Evolutionary conservation across 2,329 filamentous ascomycete species (phyloP).

Genomic region (Metarhizium robertsii): DNA sequence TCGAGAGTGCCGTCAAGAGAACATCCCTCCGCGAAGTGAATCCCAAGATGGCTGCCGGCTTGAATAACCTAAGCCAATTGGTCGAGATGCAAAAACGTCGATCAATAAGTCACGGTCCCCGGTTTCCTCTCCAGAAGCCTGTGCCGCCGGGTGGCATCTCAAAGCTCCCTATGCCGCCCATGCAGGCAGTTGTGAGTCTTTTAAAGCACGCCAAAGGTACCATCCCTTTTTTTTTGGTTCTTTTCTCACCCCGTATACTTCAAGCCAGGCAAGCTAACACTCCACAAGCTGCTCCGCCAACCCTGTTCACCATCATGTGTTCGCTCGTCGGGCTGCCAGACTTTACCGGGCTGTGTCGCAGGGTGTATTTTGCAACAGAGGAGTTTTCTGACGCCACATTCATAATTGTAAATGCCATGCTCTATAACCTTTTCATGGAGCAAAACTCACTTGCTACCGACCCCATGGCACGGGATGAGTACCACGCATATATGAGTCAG

Average conservation of each 20-base stretch:
- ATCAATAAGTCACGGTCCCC: conserved; percentile 30
- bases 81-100: conserved; percentile 39
- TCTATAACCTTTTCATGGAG: conserved; percentile 42
- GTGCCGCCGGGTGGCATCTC: conserved; percentile 35
- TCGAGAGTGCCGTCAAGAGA: conserved; percentile 41
- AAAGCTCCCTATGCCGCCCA: conserved; percentile 47
- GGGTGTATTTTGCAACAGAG: conserved; percentile 42
- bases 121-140: conserved; percentile 35
- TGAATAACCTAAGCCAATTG: conserved; percentile 42
- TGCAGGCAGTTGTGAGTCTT: conserved; percentile 37
- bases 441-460: conserved; percentile 28
- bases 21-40: conserved; percentile 35
- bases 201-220: conserved; percentile 39
- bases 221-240: not conserved
- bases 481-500: conserved; percentile 27
- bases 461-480: conserved; percentile 22
- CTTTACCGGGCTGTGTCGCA: conserved; percentile 39
- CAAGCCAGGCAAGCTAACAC: conserved; percentile 1
- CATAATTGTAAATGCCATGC: conserved; percentile 38
- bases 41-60: conserved; percentile 42
- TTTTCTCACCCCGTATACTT: not conserved
- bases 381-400: conserved; percentile 41
- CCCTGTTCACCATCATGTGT: conserved; percentile 41
- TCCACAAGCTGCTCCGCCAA: conserved; percentile 32
- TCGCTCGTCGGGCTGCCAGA: conserved; percentile 39